Conservation (phyloP, 352 stramenopile genomes). For the Aphanomyces cochlioides region DNA sequence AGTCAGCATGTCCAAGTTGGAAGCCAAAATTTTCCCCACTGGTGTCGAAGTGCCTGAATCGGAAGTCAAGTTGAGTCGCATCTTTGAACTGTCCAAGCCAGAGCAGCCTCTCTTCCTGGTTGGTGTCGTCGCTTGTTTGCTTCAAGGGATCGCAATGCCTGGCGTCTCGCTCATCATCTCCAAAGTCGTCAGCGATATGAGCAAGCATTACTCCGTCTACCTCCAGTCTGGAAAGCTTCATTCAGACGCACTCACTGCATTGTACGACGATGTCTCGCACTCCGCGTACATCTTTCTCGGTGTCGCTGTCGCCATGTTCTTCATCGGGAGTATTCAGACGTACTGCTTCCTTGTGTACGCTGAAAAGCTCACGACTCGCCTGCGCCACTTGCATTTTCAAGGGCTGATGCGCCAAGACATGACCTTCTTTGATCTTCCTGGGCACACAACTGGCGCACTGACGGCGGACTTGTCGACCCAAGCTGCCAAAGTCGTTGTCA, state of each 20-base stretch:
- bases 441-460: constrained; percentile 31
- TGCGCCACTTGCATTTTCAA: constrained; percentile 50
- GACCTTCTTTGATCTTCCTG: constrained; percentile 42
- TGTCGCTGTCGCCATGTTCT: constrained; percentile 36
- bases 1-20: no score
- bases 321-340: constrained; percentile 34
- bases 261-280: constrained; percentile 43
- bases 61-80: neutral
- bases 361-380: constrained; percentile 47
- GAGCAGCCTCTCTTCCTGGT: constrained; percentile 5
- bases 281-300: constrained; percentile 43
- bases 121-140: constrained; percentile 13
- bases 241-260: neutral
- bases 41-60: neutral
- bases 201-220: constrained; percentile 35
- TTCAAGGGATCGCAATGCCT: constrained; percentile 16
- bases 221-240: constrained; percentile 30
- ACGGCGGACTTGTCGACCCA: constrained; percentile 48
- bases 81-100: constrained; percentile 25
- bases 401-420: constrained; percentile 50
- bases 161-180: constrained; percentile 28
- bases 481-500: constrained; percentile 43
- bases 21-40: neutral
- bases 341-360: constrained; percentile 50
- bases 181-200: constrained; percentile 39